phyloP scores from a whole-genome alignment of 805 yeast species.

The Ogataea dorogensis region DNA sequence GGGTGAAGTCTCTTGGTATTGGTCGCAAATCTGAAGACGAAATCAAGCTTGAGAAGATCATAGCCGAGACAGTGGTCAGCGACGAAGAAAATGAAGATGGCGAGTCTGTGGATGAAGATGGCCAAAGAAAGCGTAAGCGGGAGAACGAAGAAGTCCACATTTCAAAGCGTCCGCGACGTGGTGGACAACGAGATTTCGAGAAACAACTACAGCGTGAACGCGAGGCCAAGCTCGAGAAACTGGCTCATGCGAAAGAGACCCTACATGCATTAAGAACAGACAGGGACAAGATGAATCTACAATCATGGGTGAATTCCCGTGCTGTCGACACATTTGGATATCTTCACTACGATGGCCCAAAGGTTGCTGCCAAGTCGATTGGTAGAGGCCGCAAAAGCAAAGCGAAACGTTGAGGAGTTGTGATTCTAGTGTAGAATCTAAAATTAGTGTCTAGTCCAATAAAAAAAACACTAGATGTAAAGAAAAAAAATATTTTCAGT shows the following conservation, averaged over 20 bases:
- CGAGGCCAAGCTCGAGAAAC: slow-evolving; percentile 28
- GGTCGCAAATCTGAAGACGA: slow-evolving; percentile 45
- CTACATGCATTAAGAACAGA: slow-evolving; percentile 37
- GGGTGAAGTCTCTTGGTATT: slow-evolving; percentile 52
- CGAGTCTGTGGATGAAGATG: slow-evolving; percentile 21
- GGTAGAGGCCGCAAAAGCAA: slow-evolving; percentile 22
- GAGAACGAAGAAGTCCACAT: slow-evolving; percentile 27
- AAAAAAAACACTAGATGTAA: slow-evolving; percentile 9
- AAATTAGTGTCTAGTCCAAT: slow-evolving; percentile 12
- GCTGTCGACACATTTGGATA: slow-evolving; percentile 53
- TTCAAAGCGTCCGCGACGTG: slow-evolving; percentile 32
- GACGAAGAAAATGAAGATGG: slow-evolving; percentile 33
- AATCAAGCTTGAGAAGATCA: slow-evolving; percentile 37
- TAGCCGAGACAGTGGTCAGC: slow-evolving; percentile 38
- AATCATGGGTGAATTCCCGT: slow-evolving; percentile 61
- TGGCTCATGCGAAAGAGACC: slow-evolving; percentile 27
- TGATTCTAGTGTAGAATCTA: slow-evolving; percentile 6
- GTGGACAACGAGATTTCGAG: slow-evolving; percentile 35
- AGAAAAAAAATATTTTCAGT: slow-evolving; percentile 9
- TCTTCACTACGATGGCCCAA: slow-evolving; percentile 54
- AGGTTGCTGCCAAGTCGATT: slow-evolving; percentile 15
- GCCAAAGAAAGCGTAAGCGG: slow-evolving; percentile 28
- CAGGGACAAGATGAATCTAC: slow-evolving; percentile 44
- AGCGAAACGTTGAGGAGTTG: slow-evolving; percentile 16
- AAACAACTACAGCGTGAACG: slow-evolving; percentile 35